Evolutionary conservation across 768 basidiomycete species (phyloP).

Genomic region (Zangia roseola): DNA sequence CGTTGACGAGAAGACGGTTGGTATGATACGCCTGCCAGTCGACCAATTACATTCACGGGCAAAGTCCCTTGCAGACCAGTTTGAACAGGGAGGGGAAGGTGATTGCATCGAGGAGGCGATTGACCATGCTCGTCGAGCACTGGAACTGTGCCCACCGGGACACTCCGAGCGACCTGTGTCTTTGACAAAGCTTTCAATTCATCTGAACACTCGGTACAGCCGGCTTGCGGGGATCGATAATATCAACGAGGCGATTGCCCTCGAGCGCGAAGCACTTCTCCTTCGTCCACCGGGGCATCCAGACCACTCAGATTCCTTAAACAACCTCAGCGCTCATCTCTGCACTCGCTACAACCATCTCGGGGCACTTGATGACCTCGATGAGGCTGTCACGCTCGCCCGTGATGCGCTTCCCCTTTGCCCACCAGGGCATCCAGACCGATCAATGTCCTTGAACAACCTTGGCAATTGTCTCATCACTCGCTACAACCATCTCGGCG

Average conservation of each 20-base stretch:
- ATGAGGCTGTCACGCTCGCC: not conserved
- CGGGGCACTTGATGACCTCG: not conserved
- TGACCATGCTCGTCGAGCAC: not conserved
- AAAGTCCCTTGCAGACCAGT: too few relatives aligned
- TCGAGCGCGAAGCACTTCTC: not conserved
- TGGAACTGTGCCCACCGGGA: not conserved
- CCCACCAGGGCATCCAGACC: not conserved
- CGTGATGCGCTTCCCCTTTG: not conserved
- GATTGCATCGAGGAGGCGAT: not conserved
- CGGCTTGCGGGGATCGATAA: not conserved
- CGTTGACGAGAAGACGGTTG: too few relatives aligned
- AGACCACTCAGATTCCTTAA: not conserved
- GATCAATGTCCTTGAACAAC: not conserved
- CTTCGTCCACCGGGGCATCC: slow-evolving; percentile 7
- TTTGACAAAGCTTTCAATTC: not conserved
- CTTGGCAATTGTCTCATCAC: not conserved
- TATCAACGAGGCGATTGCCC: slow-evolving; percentile 4
- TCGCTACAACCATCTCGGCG: not conserved
- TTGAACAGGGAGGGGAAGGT: too few relatives aligned
- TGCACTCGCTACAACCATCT: not conserved
- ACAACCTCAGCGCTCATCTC: not conserved
- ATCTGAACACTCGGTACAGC: not conserved
- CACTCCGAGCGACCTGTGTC: not conserved
- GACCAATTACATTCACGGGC: too few relatives aligned
- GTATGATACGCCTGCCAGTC: too few relatives aligned